These are phyloP conservation scores for Yamadazyma ubonensis DNA, from an alignment of 805 yeast genomes.

Conservation along the genomic window DNA sequence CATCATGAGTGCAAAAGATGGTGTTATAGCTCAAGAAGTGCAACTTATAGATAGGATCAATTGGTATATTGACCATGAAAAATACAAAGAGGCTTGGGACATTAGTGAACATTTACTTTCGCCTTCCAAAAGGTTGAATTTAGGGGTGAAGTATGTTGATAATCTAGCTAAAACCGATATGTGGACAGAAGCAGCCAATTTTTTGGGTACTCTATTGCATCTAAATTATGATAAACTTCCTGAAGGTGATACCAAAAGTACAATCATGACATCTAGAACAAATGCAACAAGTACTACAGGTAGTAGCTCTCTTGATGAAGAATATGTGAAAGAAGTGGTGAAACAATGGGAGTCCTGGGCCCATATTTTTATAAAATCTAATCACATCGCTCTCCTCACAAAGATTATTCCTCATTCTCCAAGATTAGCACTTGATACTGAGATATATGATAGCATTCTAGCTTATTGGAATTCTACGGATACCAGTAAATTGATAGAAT, in stretches of 20 bases:
- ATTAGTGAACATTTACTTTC: constrained; percentile 60
- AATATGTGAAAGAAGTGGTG: constrained; percentile 23
- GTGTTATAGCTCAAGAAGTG: constrained; percentile 71
- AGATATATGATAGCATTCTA: constrained; percentile 45
- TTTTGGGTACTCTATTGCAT: constrained; percentile 33
- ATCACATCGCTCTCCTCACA: constrained; percentile 47
- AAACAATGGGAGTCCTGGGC: constrained; percentile 68
- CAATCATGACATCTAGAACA: constrained; percentile 22
- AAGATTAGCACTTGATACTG: constrained; percentile 30
- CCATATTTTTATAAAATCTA: constrained; percentile 47
- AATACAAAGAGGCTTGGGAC: constrained; percentile 73
- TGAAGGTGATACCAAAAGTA: constrained; percentile 32
- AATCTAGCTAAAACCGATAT: constrained; percentile 38
- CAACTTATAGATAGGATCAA: constrained; percentile 64
- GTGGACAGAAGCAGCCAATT: constrained; percentile 58
- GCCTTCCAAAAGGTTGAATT: constrained; percentile 48
- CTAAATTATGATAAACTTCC: constrained; percentile 23
- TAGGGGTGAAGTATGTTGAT: constrained; percentile 61
- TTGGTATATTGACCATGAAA: constrained; percentile 63
- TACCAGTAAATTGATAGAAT: constrained; percentile 35
- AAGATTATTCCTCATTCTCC: constrained; percentile 54
- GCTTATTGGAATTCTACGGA: constrained; percentile 40
- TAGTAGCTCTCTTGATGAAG: constrained; percentile 20
- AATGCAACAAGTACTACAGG: constrained; percentile 11
- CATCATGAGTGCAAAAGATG: constrained; percentile 79